Percentiles rank a stretch among this genome's conserved stretches.
These are phyloP conservation scores for Trametes polyzona DNA, from an alignment of 1,284 basidiomycete species.

Conservation along the genomic window DNA sequence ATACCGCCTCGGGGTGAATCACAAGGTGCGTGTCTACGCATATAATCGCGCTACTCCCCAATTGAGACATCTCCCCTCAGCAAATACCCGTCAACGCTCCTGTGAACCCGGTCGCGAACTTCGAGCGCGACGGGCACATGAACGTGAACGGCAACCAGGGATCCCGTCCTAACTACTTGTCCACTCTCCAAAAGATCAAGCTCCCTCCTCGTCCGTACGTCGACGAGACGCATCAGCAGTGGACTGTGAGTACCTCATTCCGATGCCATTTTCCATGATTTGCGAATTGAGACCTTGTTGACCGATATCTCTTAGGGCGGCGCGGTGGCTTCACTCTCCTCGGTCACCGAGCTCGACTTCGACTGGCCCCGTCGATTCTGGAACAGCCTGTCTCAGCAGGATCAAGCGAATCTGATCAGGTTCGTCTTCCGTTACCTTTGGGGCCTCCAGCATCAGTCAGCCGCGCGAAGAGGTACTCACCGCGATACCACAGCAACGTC, in stretches of 20 bases:
- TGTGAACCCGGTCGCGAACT: conserved; percentile 40
- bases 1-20: conserved; percentile 46
- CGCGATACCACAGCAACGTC: conserved; percentile 36
- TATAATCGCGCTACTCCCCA: background rate
- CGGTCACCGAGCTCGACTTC: conserved; percentile 45
- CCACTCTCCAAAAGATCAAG: conserved; percentile 32
- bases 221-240: conserved; percentile 40
- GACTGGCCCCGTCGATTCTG: conserved; percentile 47
- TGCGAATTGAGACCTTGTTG: no score
- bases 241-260: conserved; percentile 31
- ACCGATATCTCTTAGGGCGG: no score
- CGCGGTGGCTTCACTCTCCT: conserved; percentile 36
- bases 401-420: conserved; percentile 43
- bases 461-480: no score
- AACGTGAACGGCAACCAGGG: conserved; percentile 37
- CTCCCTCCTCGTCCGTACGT: conserved; percentile 41
- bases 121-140: conserved; percentile 41
- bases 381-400: conserved; percentile 42
- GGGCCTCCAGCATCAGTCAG: background rate
- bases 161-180: conserved; percentile 35
- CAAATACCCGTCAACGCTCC: conserved; percentile 38
- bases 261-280: background rate
- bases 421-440: conserved; percentile 6
- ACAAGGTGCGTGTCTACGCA: conserved; percentile 28
- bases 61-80: conserved; percentile 6